Conservation (phyloP, 306 rosid species). For the Spatholobus suberectus region DNA sequence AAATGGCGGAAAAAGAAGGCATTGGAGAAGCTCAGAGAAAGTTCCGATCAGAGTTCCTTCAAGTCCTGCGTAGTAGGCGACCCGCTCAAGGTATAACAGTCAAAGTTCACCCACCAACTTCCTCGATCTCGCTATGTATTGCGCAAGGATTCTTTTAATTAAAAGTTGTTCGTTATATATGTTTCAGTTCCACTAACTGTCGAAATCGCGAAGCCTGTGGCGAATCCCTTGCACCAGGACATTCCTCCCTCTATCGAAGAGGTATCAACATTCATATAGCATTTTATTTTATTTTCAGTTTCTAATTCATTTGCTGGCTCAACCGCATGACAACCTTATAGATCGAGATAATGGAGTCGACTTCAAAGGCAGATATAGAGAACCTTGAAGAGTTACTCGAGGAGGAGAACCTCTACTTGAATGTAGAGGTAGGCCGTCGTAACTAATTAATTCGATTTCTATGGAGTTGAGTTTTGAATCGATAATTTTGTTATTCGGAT, state of each 20-base stretch:
- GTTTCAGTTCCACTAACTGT: constrained; percentile 68
- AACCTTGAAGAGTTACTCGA: constrained; percentile 61
- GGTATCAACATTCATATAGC: constrained; percentile 50
- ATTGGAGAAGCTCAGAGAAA: constrained; percentile 47
- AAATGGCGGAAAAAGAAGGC: constrained; percentile 49
- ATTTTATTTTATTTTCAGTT: background rate
- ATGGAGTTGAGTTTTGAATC: background rate
- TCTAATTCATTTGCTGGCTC: background rate
- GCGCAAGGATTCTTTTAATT: background rate
- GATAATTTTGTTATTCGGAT: background rate
- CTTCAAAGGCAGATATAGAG: constrained; percentile 58
- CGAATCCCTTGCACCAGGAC: constrained; percentile 58
- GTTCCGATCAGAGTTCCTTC: constrained; percentile 63
- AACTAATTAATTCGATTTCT: background rate
- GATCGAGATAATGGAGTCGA: constrained; percentile 60
- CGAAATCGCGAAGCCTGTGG: constrained; percentile 62
- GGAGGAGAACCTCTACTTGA: constrained; percentile 78
- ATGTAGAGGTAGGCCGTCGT: constrained; percentile 88
- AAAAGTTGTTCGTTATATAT: background rate
- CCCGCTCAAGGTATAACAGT: constrained; percentile 49
- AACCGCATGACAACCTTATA: constrained; percentile 6
- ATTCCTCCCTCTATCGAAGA: constrained; percentile 49
- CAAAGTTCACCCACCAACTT: background rate
- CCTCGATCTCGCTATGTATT: background rate
- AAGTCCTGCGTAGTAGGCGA: constrained; percentile 61